Percentiles rank a stretch among this genome's conserved stretches.
Evolutionary conservation across 805 yeast genomes (phyloP).

Genomic region (Helenozyma rhizophorensis): DNA sequence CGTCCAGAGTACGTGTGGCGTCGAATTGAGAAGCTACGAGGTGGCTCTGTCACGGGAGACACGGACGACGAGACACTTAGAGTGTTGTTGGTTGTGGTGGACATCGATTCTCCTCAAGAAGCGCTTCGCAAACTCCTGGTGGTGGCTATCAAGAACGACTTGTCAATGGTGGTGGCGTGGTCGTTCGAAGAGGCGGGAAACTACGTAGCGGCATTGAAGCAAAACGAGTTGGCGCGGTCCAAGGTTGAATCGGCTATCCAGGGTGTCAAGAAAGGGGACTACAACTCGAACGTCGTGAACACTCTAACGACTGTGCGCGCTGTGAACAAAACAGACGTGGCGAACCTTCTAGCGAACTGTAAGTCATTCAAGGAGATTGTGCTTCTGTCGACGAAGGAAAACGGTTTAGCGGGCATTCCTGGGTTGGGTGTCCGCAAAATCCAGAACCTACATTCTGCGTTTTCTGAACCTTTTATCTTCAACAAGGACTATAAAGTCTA

Average conservation of each 20-base stretch:
- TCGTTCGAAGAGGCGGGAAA: slow-evolving; percentile 46
- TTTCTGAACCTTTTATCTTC: slow-evolving; percentile 49
- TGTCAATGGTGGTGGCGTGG: slow-evolving; percentile 50
- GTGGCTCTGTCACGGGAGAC: slow-evolving; percentile 25
- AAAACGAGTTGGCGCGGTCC: slow-evolving; percentile 31
- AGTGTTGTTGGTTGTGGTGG: slow-evolving; percentile 60
- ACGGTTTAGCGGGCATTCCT: slow-evolving; percentile 29
- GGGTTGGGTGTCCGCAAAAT: slow-evolving; percentile 50
- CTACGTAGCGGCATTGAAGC: slow-evolving; percentile 35
- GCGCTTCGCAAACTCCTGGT: slow-evolving; percentile 43
- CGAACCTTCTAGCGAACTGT: slow-evolving; percentile 46
- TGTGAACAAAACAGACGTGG: slow-evolving; percentile 52
- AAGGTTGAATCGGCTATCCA: slow-evolving; percentile 33
- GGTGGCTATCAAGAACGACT: slow-evolving; percentile 45
- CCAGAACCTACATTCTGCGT: slow-evolving; percentile 32
- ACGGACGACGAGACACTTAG: slow-evolving; percentile 40
- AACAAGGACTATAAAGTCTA: slow-evolving; percentile 36
- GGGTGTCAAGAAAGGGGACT: slow-evolving; percentile 42
- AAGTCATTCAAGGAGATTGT: slow-evolving; percentile 42
- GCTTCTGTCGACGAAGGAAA: slow-evolving; percentile 20
- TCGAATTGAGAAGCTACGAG: slow-evolving; percentile 42
- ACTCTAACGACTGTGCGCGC: slow-evolving; percentile 43
- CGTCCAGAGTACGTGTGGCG: slow-evolving; percentile 71
- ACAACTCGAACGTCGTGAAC: slow-evolving; percentile 41
- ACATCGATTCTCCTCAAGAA: slow-evolving; percentile 55